Base-by-base conservation (phyloP, 2,329 filamentous ascomycete genomes). In the Emydomyces testavorans region DNA sequence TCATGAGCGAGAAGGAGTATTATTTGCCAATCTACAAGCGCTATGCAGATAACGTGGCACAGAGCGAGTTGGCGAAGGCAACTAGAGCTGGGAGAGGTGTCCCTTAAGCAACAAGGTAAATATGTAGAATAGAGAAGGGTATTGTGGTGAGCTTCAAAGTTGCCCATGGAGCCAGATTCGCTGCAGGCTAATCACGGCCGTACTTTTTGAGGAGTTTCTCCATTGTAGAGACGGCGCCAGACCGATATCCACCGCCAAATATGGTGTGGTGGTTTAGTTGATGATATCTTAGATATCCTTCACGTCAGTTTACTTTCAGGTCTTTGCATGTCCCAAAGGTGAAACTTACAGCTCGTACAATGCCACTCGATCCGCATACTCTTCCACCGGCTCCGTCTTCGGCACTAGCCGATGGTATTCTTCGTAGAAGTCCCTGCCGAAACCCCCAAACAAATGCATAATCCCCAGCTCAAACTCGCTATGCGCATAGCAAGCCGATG, bases 371-470 rank as follows among this genome's bases (percentile, higher is more conserved):
- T 95, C 89, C n/a, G 83, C 80, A 71, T 85, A 94, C 70, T 96
- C 89, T 8, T 76, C 78, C 8, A 72, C 74, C 0, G 89, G 89
- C 62, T 94, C 85, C 6, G 83, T 81, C 68, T 83, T 93, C 0
- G 83, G 83, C 39, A 89, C 79, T 20, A 87, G 60, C 32, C 70
- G 63, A 62, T 85, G 78, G 62, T 95, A 96, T 61, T 92, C 85
- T 26, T 74, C 74, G 72, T 84, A 80, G 58, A 94, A 94, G 1
- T 60, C 64, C 0, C 64, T 58, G 0, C 80, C 80, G 64, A 93
- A 94, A 0, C 90, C 90, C 0, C 89, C 89, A 73, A 95, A 96
- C 88, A 95, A 94, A 44, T 76, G 78, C 88, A 95, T 95, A 55
- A 94, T 94, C 0, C 90, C 90, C 45, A 94, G 69, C 56, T 95